Evolutionary conservation across 1,284 basidiomycete genomes (phyloP).

Genomic region (Malassezia obtusa): DNA sequence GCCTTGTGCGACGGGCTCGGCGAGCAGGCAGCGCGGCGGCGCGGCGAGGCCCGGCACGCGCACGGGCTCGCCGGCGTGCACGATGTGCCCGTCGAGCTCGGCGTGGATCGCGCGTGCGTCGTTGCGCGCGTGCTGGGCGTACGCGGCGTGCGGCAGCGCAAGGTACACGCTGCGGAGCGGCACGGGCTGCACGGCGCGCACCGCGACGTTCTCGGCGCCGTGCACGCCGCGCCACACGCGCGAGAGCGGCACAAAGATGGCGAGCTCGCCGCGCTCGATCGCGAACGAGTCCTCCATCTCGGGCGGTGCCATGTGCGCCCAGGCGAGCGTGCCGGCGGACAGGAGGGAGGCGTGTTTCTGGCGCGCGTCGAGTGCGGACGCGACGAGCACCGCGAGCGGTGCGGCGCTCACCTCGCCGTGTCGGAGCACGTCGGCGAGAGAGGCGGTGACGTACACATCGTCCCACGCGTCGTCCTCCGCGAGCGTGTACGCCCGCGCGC

Average conservation of each 20-base stretch:
- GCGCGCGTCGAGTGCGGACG: not conserved
- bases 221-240: not conserved
- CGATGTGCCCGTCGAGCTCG: slow-evolving; percentile 21
- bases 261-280: not conserved
- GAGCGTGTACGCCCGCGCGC: slow-evolving; percentile 7
- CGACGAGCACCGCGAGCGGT: slow-evolving; percentile 7
- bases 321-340: slow-evolving; percentile 5
- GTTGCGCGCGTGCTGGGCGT: slow-evolving; percentile 17
- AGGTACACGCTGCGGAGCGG: slow-evolving; percentile 26
- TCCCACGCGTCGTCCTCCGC: slow-evolving; percentile 3
- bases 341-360: not conserved
- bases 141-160: slow-evolving; percentile 19
- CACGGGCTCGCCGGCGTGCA: slow-evolving; percentile 24
- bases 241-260: slow-evolving; percentile 1
- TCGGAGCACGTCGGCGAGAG: slow-evolving; percentile 7
- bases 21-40: slow-evolving; percentile 25
- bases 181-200: slow-evolving; percentile 15
- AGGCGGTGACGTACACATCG: slow-evolving; percentile 8
- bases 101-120: slow-evolving; percentile 16
- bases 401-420: not conserved
- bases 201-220: not conserved
- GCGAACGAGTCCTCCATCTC: slow-evolving; percentile 4
- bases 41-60: slow-evolving; percentile 10
- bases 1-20: slow-evolving; percentile 38
- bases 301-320: slow-evolving; percentile 9